phyloP scores from a whole-genome alignment of 2,329 filamentous ascomycete species.

The Curvularia spicifera region DNA sequence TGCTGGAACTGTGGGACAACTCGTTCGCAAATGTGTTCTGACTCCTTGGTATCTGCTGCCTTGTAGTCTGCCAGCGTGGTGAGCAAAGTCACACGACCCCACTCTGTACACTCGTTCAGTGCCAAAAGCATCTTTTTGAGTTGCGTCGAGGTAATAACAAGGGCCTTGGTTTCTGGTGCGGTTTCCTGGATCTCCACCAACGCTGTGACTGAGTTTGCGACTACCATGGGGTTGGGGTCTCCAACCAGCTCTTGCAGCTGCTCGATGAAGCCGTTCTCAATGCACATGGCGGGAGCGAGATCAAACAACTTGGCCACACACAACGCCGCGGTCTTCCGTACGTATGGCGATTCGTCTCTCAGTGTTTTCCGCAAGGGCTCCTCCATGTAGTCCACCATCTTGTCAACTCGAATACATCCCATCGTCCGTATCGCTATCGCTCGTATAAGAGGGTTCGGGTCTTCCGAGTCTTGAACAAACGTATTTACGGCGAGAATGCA shows the following conservation, averaged over 20 bases:
- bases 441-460: constrained; percentile 93
- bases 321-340: constrained; percentile 96
- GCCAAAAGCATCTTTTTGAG: constrained; percentile 97
- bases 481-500: constrained; percentile 99
- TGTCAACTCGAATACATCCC: constrained; percentile 97
- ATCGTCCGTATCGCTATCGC: constrained; percentile 96
- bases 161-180: constrained; percentile 85
- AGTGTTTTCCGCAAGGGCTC: constrained; percentile 95
- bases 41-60: constrained; percentile 87
- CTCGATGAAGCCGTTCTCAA: constrained; percentile 96
- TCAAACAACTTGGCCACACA: constrained; percentile 98
- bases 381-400: constrained; percentile 99
- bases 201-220: constrained; percentile 95
- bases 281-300: constrained; percentile 86
- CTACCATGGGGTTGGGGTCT: constrained; percentile 98
- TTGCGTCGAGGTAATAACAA: constrained; percentile 80
- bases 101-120: constrained; percentile 97
- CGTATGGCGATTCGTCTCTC: constrained; percentile 96
- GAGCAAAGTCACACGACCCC: constrained; percentile 93
- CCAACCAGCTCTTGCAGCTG: constrained; percentile 93
- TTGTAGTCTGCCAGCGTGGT: constrained; percentile 88
- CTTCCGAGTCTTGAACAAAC: constrained; percentile 98
- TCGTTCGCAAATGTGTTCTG: constrained; percentile 96
- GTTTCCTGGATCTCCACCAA: constrained; percentile 89
- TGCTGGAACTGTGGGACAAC: constrained; percentile 98